Evolutionary conservation across 2,329 filamentous ascomycete species (phyloP).

Genomic region (Diaporthe sp.): DNA sequence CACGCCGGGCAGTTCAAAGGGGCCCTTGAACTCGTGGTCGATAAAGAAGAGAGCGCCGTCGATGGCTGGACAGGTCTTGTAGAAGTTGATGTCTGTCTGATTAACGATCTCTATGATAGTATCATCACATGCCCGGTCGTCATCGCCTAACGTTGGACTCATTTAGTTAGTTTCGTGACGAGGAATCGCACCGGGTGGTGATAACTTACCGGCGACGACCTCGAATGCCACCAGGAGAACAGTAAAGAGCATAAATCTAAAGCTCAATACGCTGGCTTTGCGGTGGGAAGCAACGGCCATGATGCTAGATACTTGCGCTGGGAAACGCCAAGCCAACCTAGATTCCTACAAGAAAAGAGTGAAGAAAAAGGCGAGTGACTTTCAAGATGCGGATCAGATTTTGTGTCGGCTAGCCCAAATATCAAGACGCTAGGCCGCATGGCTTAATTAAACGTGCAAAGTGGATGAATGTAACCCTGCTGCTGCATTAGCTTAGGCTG

Average conservation of each 20-base stretch:
- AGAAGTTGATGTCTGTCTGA: conserved; percentile 22
- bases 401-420: not conserved
- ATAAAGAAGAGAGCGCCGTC: conserved; percentile 1
- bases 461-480: not conserved
- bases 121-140: not conserved
- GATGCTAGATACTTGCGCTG: not conserved
- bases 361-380: not conserved
- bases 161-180: not conserved
- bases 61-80: conserved; percentile 21
- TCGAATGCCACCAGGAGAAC: not conserved
- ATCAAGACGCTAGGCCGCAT: not conserved
- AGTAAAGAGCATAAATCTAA: not conserved
- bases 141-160: not conserved
- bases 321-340: not conserved
- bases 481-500: conserved; percentile 10
- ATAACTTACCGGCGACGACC: not conserved
- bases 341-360: not conserved
- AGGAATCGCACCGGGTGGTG: not conserved
- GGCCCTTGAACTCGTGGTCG: conserved; percentile 16
- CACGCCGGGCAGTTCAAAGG: conserved; percentile 11
- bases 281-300: not conserved
- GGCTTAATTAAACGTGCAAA: not conserved
- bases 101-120: conserved; percentile 19
- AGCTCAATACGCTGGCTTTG: not conserved
- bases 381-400: not conserved